Percentiles rank a stretch among this genome's conserved stretches.
These are phyloP conservation scores for Acanthochlamys bracteata DNA, from an alignment of 106 monocot species.

Conservation along the genomic window DNA sequence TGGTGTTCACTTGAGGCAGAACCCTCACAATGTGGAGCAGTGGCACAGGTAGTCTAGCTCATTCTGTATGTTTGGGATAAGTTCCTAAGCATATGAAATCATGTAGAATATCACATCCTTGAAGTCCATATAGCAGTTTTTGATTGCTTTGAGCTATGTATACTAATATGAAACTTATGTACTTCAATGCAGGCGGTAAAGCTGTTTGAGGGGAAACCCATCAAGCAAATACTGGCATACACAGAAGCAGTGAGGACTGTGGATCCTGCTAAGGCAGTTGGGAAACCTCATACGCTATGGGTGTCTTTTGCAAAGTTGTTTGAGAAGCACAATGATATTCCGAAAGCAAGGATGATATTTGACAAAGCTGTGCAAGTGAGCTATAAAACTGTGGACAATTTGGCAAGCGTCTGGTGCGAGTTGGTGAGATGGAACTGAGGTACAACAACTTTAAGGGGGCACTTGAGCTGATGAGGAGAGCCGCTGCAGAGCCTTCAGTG, in stretches of 20 bases:
- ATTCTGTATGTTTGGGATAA: background rate
- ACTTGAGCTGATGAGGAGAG: slow-evolving; percentile 66
- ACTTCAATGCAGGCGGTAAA: slow-evolving; percentile 68
- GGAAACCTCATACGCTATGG: slow-evolving; percentile 97
- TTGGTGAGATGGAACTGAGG: slow-evolving; percentile 97
- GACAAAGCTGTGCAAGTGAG: slow-evolving; percentile 89
- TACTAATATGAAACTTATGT: background rate
- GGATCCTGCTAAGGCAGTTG: slow-evolving; percentile 90
- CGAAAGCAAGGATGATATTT: slow-evolving; percentile 82
- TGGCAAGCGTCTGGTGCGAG: slow-evolving; percentile 95
- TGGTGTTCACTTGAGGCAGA: slow-evolving; percentile 88
- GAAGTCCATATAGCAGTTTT: background rate
- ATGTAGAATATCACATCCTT: background rate
- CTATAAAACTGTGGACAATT: slow-evolving; percentile 76
- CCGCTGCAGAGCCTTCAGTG: slow-evolving; percentile 87
- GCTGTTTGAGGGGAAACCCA: slow-evolving; percentile 83
- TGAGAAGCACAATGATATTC: slow-evolving; percentile 82
- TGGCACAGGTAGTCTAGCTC: slow-evolving; percentile 63
- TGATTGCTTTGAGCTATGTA: background rate
- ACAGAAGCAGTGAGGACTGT: slow-evolving; percentile 94
- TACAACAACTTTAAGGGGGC: slow-evolving; percentile 85
- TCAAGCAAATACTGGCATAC: slow-evolving; percentile 74
- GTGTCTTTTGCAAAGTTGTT: slow-evolving; percentile 83
- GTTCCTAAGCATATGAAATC: no score
- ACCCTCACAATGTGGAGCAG: slow-evolving; percentile 97